Base-by-base conservation (phyloP, 163 green algal genomes). In the Dunaliella salina region DNA sequence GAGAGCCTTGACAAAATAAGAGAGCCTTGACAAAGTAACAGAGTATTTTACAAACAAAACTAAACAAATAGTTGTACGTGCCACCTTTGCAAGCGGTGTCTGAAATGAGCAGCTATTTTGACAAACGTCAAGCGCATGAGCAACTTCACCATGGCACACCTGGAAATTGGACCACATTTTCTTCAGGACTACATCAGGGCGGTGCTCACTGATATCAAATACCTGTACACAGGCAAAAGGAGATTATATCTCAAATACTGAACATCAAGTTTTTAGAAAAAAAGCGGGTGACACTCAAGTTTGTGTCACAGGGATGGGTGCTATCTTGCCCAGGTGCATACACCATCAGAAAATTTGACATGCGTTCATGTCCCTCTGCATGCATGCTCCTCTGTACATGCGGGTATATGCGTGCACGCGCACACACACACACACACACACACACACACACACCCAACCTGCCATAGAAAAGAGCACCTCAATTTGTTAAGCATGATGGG, bases 151-250 rank as follows among this genome's bases (percentile, higher is more conserved):
- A 5, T 30, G 30, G 78, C 86, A 78, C 40, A 84, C 35, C 22
- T 90, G 81, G 63, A 94, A 69, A 87, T 93, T 93, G 0, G 86
- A 75, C 86, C 89, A 94, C 24, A 94, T 85, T 80, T 84, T 84
- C 0, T 22, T 57, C 33, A 94, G 88, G 85, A 94, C 90, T 4
- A 82, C 83, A 33, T 92, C 87, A 0, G 91, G 91, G 1, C 85
- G 50, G 78, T 91, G 80, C 35, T 88, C 69, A 0, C 71, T 85
- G 25, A 93, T 79, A 83, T 94, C 90, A 83, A 93, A 94, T 26
- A 94, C 91, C 91, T 94, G 87, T 26, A 32, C 75, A 33, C 78
- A 33, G 34, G 25, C 25, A 45, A 82, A 18, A 29, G 59, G 17
- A 18, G 33, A 1, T 32, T 29, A 35, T 80, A 59, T 24, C 0